phyloP scores from a whole-genome alignment of 176 grass and related monocot genomes.

The Lolium multiflorum region DNA sequence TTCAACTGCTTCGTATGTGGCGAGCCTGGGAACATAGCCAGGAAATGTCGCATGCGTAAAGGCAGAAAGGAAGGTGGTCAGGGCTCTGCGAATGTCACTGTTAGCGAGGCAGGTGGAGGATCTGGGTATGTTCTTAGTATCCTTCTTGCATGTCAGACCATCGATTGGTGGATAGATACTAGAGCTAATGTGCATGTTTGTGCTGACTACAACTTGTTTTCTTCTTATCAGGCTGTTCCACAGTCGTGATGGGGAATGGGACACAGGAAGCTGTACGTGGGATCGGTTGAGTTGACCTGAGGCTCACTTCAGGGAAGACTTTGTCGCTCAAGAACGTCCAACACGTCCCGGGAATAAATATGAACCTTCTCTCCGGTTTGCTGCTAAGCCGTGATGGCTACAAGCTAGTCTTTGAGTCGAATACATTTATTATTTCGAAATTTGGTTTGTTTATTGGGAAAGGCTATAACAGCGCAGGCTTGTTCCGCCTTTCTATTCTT shows the following conservation, averaged over 20 bases:
- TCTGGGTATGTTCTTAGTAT: neutral
- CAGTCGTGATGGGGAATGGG: neutral
- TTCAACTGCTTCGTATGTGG: neutral
- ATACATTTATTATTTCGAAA: too few relatives aligned
- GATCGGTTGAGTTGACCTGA: neutral
- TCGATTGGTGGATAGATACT: neutral
- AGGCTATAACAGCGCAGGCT: neutral
- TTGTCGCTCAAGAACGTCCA: neutral
- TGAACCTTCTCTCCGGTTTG: neutral
- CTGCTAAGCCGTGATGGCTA: neutral
- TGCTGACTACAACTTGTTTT: neutral
- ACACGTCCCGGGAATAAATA: neutral
- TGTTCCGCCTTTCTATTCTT: neutral
- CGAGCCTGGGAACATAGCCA: neutral
- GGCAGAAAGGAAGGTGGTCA: neutral
- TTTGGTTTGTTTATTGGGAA: too few relatives aligned
- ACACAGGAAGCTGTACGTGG: neutral
- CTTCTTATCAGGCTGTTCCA: conserved; percentile 11
- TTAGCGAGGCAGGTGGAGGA: neutral
- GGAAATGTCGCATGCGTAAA: neutral
- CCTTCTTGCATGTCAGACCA: neutral
- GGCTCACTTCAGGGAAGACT: neutral
- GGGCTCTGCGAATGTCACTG: neutral
- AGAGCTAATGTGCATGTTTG: neutral
- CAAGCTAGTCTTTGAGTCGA: neutral